Conservation (phyloP, 768 basidiomycete genomes). For the Leccinum arenicola region DNA sequence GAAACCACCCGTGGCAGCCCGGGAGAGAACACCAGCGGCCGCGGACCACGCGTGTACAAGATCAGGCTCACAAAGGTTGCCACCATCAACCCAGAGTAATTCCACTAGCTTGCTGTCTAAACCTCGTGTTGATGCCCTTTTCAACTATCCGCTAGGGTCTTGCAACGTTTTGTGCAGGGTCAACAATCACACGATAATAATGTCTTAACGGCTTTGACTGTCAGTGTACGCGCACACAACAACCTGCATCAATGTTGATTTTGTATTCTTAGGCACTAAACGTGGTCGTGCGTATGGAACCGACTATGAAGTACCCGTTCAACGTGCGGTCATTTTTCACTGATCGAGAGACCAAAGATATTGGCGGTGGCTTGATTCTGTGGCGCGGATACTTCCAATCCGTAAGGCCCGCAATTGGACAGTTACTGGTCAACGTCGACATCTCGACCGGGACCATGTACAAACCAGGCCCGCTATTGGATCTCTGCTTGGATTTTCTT, state of each 20-base stretch:
- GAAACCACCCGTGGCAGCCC: slow-evolving; percentile 33
- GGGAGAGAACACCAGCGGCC: slow-evolving; percentile 32
- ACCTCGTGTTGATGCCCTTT: slow-evolving; percentile 4
- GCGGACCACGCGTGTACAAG: slow-evolving; percentile 63
- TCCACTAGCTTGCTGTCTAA: slow-evolving; percentile 20
- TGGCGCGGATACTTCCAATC: slow-evolving; percentile 86
- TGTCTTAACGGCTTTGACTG: slow-evolving; percentile 67
- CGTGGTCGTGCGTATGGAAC: slow-evolving; percentile 73
- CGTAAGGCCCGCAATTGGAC: slow-evolving; percentile 61
- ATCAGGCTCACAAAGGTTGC: slow-evolving; percentile 59
- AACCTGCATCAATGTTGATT: neutral
- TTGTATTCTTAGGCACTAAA: slow-evolving; percentile 55
- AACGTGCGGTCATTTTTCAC: slow-evolving; percentile 77
- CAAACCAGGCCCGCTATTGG: slow-evolving; percentile 56
- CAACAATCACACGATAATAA: slow-evolving; percentile 65
- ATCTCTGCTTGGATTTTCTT: slow-evolving; percentile 57
- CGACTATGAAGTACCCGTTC: slow-evolving; percentile 64
- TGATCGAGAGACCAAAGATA: slow-evolving; percentile 44
- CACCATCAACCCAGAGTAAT: slow-evolving; percentile 55
- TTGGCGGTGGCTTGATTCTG: slow-evolving; percentile 63
- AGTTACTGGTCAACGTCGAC: slow-evolving; percentile 72
- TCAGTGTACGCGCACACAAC: slow-evolving; percentile 23
- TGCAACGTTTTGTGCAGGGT: slow-evolving; percentile 61
- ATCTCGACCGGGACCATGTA: slow-evolving; percentile 79
- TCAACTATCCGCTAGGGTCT: slow-evolving; percentile 42